Percentiles rank a stretch among this genome's conserved stretches.
Evolutionary conservation across 2,329 filamentous ascomycete genomes (phyloP).

Genomic region (Peltaster fructicola): DNA sequence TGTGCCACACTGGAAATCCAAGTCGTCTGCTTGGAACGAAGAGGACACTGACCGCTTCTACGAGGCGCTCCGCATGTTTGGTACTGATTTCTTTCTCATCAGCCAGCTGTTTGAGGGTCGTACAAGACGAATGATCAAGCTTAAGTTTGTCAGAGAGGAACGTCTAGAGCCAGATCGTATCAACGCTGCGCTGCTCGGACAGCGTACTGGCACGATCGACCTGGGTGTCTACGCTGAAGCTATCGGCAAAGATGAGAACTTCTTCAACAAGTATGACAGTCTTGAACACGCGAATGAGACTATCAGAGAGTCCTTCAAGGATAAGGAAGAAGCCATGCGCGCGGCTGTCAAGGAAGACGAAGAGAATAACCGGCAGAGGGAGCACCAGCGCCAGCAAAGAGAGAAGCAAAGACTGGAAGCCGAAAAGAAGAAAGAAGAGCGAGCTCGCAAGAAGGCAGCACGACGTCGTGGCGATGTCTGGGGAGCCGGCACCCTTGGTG

Average conservation of each 20-base stretch:
- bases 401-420: conserved; percentile 13
- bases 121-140: conserved; percentile 57
- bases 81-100: conserved; percentile 71
- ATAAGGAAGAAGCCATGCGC: conserved; percentile 17
- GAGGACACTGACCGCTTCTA: conserved; percentile 61
- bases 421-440: conserved; percentile 14
- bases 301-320: conserved; percentile 14
- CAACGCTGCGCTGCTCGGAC: conserved; percentile 39
- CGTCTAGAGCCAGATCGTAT: conserved; percentile 45
- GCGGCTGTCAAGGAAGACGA: conserved; percentile 19
- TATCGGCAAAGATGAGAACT: conserved; percentile 19
- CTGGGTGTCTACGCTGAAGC: conserved; percentile 23
- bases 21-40: conserved; percentile 51
- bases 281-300: conserved; percentile 19
- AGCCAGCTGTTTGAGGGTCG: conserved; percentile 56
- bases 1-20: conserved; percentile 23
- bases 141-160: conserved; percentile 71
- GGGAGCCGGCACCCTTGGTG: conserved; percentile 9
- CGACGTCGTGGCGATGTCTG: conserved; percentile 7
- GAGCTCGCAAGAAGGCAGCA: conserved; percentile 16
- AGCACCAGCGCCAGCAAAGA: conserved; percentile 16
- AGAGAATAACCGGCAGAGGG: conserved; percentile 17
- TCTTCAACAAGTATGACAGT: conserved; percentile 20
- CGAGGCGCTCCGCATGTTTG: conserved; percentile 55
- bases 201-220: conserved; percentile 21